Conservation (phyloP, 768 basidiomycete genomes). For the Mycena indigotica region DNA sequence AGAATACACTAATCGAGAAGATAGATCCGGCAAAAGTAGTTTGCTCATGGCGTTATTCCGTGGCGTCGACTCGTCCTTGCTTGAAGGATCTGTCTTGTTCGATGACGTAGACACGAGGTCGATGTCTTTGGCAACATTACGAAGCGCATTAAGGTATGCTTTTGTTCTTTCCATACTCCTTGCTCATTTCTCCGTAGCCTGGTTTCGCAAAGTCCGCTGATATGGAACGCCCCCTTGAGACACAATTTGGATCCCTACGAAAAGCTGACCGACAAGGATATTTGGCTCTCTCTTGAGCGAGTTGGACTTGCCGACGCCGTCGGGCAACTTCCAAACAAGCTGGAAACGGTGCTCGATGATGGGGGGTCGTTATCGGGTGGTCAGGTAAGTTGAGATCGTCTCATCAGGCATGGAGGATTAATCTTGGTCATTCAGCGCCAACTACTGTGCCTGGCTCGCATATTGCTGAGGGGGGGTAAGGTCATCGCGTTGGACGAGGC, state of each 20-base stretch:
- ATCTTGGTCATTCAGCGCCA: constrained; percentile 1
- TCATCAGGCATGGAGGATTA: too few relatives aligned
- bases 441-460: constrained; percentile 6
- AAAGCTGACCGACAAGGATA: constrained; percentile 1
- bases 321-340: background rate
- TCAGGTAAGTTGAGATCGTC: background rate
- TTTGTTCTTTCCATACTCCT: background rate
- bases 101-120: background rate
- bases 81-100: background rate
- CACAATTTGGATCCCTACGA: constrained; percentile 5
- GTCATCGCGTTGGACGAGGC: too few relatives aligned
- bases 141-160: background rate
- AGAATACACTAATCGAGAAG: background rate
- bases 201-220: constrained; percentile 4
- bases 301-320: background rate
- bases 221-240: constrained; percentile 7
- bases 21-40: background rate
- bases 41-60: constrained; percentile 8
- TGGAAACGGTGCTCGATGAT: constrained; percentile 11
- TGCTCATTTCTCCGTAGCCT: background rate
- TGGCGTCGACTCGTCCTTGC: constrained; percentile 5
- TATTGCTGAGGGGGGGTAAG: background rate
- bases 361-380: constrained; percentile 11
- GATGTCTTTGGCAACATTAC: background rate
- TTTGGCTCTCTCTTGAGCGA: constrained; percentile 1